A percentile compares a stretch with the other conserved stretches of the same genome.
Evolutionary conservation across 148 eudicot genomes (phyloP).

Genomic region (Heliosperma pusillum): DNA sequence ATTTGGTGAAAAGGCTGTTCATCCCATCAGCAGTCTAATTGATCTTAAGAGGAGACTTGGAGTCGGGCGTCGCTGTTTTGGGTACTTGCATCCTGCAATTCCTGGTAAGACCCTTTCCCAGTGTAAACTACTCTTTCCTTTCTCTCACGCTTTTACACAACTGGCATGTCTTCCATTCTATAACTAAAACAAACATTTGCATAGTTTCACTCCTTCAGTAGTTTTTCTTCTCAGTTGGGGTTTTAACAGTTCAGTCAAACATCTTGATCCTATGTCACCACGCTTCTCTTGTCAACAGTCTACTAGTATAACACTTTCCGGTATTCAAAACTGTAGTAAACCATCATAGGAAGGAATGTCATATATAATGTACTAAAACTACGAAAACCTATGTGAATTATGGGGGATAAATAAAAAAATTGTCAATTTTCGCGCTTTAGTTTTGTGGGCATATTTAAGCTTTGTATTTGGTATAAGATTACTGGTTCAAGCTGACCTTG

Average conservation of each 20-base stretch:
- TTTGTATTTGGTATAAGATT: background rate
- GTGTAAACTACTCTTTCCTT: background rate
- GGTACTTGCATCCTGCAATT: conserved; percentile 90
- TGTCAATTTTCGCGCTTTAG: background rate
- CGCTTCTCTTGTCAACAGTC: background rate
- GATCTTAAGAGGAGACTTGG: conserved; percentile 97
- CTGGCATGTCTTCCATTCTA: background rate
- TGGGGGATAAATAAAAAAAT: background rate
- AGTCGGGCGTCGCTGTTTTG: conserved; percentile 91
- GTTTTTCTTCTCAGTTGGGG: background rate
- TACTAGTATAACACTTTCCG: background rate
- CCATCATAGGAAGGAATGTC: background rate
- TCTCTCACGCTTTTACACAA: background rate
- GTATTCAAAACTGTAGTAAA: background rate
- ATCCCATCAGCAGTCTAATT: conserved; percentile 88
- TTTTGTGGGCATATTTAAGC: conserved; percentile 4
- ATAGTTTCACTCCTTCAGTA: background rate
- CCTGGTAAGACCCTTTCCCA: conserved; percentile 58
- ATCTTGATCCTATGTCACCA: background rate
- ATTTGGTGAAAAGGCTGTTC: conserved; percentile 76
- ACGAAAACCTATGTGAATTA: background rate
- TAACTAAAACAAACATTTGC: background rate
- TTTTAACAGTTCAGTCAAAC: background rate
- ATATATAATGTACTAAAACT: background rate
- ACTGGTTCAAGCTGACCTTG: conserved; percentile 17